Base-by-base conservation (phyloP, 2,329 filamentous ascomycete genomes). In the Ramichloridium luteum region DNA sequence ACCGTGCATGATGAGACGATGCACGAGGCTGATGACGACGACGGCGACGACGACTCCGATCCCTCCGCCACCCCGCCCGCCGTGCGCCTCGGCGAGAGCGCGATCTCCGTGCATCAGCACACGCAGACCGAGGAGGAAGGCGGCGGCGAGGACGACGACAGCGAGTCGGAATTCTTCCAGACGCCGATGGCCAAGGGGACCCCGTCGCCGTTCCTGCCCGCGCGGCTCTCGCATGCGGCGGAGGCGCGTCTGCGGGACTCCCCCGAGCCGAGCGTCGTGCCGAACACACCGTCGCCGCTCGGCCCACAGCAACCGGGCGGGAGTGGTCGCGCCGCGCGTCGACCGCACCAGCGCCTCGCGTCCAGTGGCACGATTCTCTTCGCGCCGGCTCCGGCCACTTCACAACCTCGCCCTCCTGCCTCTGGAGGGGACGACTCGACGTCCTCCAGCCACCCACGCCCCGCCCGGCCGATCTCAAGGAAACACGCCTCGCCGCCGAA, bases 1-100 rank as follows among this genome's bases (percentile, higher is more conserved):
- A 86, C 80, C n/a, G n/a, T n/a, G n/a, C n/a, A n/a, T n/a, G n/a
- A n/a, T n/a, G 75, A 85, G 36, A 85, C 81, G 0, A 83, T 90
- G 48, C 81, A 77, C 5, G 84, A 93, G 13, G 20, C 20, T n/a
- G 84, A 84, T 1, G 86, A 94, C 47, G 86, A 93, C 46, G 86
- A 94, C 54, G 86, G 80, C 3, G 81, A 85, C 34, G 80, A 84
- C 34, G 80, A 86, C 13, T 44, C 47, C 74, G 46, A 49, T 14
- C 76, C 17, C 12, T 62, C 67, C n/a, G 58, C 41, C 4, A 54
- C 51, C 5, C 54, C 55, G 3, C n/a, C n/a, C n/a, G n/a, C n/a
- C n/a, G n/a, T n/a, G n/a, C 36, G 25, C 5, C 10, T 53, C 9
- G 49, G 49, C n/a, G 49, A 54, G 33, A 54, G 50, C 25, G 47